phyloP scores from a whole-genome alignment of 495 filamentous ascomycete genomes.

The Pyronema domesticum region DNA sequence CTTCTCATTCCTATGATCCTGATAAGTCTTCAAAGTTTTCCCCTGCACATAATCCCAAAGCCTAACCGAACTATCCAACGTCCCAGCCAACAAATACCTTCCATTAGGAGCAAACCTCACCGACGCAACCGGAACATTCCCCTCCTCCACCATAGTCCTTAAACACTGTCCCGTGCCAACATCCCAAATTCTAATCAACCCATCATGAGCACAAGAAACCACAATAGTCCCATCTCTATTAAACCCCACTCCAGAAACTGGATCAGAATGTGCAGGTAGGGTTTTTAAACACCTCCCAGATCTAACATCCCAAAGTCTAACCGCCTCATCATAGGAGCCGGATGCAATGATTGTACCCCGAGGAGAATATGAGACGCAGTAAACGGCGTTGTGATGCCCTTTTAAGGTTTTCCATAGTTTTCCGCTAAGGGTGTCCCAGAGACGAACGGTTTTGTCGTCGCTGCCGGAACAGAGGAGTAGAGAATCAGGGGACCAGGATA shows the following conservation, averaged over 20 bases:
- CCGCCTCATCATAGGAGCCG: constrained; percentile 91
- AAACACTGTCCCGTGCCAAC: constrained; percentile 90
- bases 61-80: constrained; percentile 71
- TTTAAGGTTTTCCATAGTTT: constrained; percentile 40
- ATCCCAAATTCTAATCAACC: constrained; percentile 88
- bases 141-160: constrained; percentile 84
- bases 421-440: constrained; percentile 73
- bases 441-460: constrained; percentile 86
- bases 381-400: constrained; percentile 93
- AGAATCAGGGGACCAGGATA: constrained; percentile 82
- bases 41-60: constrained; percentile 90
- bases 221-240: constrained; percentile 82
- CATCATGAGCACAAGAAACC: constrained; percentile 74
- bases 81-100: constrained; percentile 77
- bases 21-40: constrained; percentile 84
- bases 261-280: constrained; percentile 85
- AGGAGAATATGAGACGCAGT: constrained; percentile 78
- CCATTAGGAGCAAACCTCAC: constrained; percentile 90
- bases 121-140: constrained; percentile 77
- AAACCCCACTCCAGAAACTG: constrained; percentile 83
- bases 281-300: constrained; percentile 69
- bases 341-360: constrained; percentile 92
- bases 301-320: constrained; percentile 90
- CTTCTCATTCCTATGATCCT: constrained; percentile 72
- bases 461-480: constrained; percentile 73